Evolutionary conservation across 2,329 filamentous ascomycete species (phyloP).

Genomic region (Hymenoscyphus albidus): DNA sequence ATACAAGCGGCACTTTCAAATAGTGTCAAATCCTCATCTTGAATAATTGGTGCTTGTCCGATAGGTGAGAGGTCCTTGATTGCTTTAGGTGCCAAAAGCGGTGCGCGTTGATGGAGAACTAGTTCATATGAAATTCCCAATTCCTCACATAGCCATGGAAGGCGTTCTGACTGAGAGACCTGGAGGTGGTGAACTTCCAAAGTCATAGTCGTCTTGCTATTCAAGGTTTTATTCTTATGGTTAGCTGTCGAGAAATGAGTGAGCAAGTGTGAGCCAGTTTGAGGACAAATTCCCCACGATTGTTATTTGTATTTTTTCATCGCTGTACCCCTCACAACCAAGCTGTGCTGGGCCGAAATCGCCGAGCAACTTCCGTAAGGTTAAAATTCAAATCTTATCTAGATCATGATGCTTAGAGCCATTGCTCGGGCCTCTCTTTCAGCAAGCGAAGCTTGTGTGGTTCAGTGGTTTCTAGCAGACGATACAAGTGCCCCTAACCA

Average conservation of each 20-base stretch:
- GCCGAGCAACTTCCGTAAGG: too few relatives aligned
- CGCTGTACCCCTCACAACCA: too few relatives aligned
- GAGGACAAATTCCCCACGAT: too few relatives aligned
- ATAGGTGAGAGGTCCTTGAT: slow-evolving; percentile 46
- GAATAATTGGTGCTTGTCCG: slow-evolving; percentile 57
- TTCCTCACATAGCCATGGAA: slow-evolving; percentile 63
- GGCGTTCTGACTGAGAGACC: slow-evolving; percentile 59
- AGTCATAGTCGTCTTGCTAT: slow-evolving; percentile 2
- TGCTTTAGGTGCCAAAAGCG: slow-evolving; percentile 36
- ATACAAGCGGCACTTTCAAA: slow-evolving; percentile 57
- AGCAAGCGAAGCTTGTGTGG: too few relatives aligned
- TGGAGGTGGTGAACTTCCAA: slow-evolving; percentile 51
- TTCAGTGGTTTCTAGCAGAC: too few relatives aligned
- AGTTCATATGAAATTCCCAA: slow-evolving; percentile 52
- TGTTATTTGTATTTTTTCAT: too few relatives aligned
- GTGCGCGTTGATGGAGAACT: slow-evolving; percentile 43
- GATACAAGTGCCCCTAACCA: too few relatives aligned
- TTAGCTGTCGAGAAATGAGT: neutral
- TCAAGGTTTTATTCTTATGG: neutral
- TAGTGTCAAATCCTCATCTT: slow-evolving; percentile 51
- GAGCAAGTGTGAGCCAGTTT: neutral
- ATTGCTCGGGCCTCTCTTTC: too few relatives aligned
- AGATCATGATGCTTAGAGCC: too few relatives aligned
- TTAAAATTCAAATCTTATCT: too few relatives aligned
- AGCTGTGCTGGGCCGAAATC: too few relatives aligned